Base-by-base conservation (phyloP, 331 rosid genomes). In the Acacia concinna region DNA sequence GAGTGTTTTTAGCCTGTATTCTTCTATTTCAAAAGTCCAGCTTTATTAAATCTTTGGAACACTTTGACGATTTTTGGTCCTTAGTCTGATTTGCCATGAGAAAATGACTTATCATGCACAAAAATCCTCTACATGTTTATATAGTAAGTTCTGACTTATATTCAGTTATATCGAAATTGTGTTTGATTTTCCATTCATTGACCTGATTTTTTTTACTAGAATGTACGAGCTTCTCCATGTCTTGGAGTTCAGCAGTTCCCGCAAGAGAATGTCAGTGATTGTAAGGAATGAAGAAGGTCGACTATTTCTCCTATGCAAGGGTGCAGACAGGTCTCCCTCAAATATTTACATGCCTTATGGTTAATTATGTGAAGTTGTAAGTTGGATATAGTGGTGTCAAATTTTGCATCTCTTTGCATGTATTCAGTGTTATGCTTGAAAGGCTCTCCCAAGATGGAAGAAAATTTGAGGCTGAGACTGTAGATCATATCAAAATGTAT, bases 241-340 rank as follows among this genome's bases (percentile, higher is more conserved):
- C 87, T 79, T 93, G 44, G 96, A 91, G 87, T 93, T 93, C 88
- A 93, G 90, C 77, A 93, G 97, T 80, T 81, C 91, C 47, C 97
- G 97, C 85, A 93, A 89, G 85, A 85, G 97, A 80, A 93, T 93
- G 97, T 93, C 97, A 18, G 97, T 93, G 83, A 89, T 93, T 68
- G 92, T 93, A 57, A 91, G 90, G 85, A 85, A 79, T 75, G 84
- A 71, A 32, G 94, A 93, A 82, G 83, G 87, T 72, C 86, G 83
- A 52, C 65, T 88, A 17, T 76, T 93, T 72, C 96, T 91, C 82
- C 83, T 93, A 73, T 82, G 91, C 91, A 93, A 93, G 89, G 97
- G 97, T 72, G 97, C 96, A 15, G 97, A 93, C 91, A 92, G 96
- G 97, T 92, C 86, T 85, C 83, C 73, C 71, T 71, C 56, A 63